Conservation (phyloP, 2,329 filamentous ascomycete genomes). For the Myriosclerotinia duriaeana region DNA sequence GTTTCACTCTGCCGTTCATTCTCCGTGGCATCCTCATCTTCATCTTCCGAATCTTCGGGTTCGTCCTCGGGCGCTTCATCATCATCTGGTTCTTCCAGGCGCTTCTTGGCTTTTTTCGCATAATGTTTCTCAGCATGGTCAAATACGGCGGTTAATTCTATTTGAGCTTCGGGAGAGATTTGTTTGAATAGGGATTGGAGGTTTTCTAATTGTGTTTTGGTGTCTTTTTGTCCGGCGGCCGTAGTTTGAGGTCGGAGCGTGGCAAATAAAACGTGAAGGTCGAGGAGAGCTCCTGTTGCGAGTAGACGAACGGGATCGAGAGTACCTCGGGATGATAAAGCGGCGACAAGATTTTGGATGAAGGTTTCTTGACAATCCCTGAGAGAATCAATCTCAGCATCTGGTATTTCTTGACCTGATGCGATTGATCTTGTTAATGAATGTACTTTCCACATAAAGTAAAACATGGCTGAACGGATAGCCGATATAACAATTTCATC, state of each 20-base stretch:
- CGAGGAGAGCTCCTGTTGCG: slow-evolving; percentile 74
- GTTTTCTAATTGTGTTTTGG: slow-evolving; percentile 51
- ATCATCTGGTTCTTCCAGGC: slow-evolving; percentile 63
- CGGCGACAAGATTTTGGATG: slow-evolving; percentile 63
- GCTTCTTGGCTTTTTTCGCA: slow-evolving; percentile 66
- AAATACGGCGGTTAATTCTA: slow-evolving; percentile 73
- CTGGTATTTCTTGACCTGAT: slow-evolving; percentile 54
- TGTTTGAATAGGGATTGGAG: slow-evolving; percentile 66
- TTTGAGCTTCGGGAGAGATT: slow-evolving; percentile 61
- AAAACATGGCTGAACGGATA: slow-evolving; percentile 76
- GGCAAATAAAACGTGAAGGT: slow-evolving; percentile 77
- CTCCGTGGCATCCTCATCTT: slow-evolving; percentile 54
- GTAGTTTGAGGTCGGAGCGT: slow-evolving; percentile 58
- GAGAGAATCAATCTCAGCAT: slow-evolving; percentile 60
- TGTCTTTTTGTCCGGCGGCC: slow-evolving; percentile 41
- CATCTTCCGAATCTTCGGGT: slow-evolving; percentile 61
- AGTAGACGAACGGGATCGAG: slow-evolving; percentile 77
- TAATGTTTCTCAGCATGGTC: slow-evolving; percentile 72
- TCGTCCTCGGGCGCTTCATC: slow-evolving; percentile 72
- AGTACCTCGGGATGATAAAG: slow-evolving; percentile 64
- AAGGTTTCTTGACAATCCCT: slow-evolving; percentile 56
- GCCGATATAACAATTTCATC: slow-evolving; percentile 75
- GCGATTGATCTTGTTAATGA: slow-evolving; percentile 56
- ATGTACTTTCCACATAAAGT: slow-evolving; percentile 91
- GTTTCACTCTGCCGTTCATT: slow-evolving; percentile 62